Evolutionary conservation across 306 rosid species (phyloP).

Genomic region (Nissolia schottii): DNA sequence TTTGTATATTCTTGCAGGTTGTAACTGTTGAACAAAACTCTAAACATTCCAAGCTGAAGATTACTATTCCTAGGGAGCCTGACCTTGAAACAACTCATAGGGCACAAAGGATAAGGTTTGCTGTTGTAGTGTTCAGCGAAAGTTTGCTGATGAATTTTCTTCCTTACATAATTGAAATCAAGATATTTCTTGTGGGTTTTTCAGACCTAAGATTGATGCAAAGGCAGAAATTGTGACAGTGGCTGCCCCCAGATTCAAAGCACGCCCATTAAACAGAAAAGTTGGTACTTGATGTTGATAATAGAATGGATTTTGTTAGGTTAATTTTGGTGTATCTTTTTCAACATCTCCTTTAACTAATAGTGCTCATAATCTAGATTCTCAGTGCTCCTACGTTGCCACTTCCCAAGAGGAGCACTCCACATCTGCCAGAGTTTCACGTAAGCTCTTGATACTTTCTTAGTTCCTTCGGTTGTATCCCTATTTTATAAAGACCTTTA

Average conservation of each 20-base stretch:
- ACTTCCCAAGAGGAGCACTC: slow-evolving; percentile 67
- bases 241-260: slow-evolving; percentile 62
- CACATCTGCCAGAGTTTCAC: slow-evolving; percentile 82
- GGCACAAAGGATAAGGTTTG: slow-evolving; percentile 81
- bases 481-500: neutral
- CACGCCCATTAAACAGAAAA: slow-evolving; percentile 90
- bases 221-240: slow-evolving; percentile 41
- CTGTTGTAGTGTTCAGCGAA: slow-evolving; percentile 15
- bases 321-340: slow-evolving; percentile 4
- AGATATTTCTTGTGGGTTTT: slow-evolving; percentile 15
- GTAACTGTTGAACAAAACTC: slow-evolving; percentile 48
- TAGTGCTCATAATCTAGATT: slow-evolving; percentile 47
- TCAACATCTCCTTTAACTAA: slow-evolving; percentile 20
- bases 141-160: neutral
- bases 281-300: slow-evolving; percentile 45
- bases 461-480: neutral
- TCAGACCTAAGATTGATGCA: slow-evolving; percentile 58
- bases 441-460: slow-evolving; percentile 45
- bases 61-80: slow-evolving; percentile 89
- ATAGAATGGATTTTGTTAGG: slow-evolving; percentile 6
- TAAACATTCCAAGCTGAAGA: slow-evolving; percentile 50
- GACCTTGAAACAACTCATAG: slow-evolving; percentile 80
- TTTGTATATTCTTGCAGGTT: slow-evolving; percentile 46
- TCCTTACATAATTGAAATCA: slow-evolving; percentile 5
- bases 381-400: slow-evolving; percentile 84